Evolutionary conservation across 306 rosid genomes (phyloP), one percentile per base, ranked within the genome.

Genomic region (Cucurbita argyrosperma): DNA sequence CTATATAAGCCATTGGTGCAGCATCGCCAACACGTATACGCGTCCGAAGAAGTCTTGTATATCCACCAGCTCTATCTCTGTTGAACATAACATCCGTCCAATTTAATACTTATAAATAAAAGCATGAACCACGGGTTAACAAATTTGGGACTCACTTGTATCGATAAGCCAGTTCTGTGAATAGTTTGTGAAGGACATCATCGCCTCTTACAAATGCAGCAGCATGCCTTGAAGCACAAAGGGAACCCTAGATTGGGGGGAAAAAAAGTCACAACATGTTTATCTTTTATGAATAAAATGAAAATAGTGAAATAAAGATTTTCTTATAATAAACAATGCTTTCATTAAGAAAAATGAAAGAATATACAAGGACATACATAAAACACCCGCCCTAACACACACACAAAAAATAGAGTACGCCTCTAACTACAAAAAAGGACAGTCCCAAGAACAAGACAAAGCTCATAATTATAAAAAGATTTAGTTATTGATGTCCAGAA

Each of bases 1-100:
- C 99, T 7, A 94, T 89, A 80, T 91, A 91, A n/a, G 96, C 97
- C 97, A 91, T 89, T 15, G 97, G 96, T 58, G 99, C 97, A 71
- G 96, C 97, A 80, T 94, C 99, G 52, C 99, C 97, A 67, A 89
- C 95, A 74, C 97, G 84, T 74, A 91, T 91, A 15, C 99, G 96
- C 58, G 96, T 91, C 55, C 97, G 87, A 74, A 94, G 97, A 84
- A 91, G 3, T 77, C 99, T 88, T 43, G 99, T 94, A 82, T 94
- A 91, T 68, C 99, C 97, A 64, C 99, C 99, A 40, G 82, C 85
- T 81, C 99, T 86, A 81, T 94, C 90, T 85, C 98, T 92, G 88
- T 37, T 79, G 23, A 73, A 63, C 62, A 80, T 26, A 76, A 79
- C 13, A 72, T 69, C 50, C 10, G 59, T 51, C 76, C 51, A 80